phyloP scores from a whole-genome alignment of 148 eudicot genomes.

The Agrostemma githago region DNA sequence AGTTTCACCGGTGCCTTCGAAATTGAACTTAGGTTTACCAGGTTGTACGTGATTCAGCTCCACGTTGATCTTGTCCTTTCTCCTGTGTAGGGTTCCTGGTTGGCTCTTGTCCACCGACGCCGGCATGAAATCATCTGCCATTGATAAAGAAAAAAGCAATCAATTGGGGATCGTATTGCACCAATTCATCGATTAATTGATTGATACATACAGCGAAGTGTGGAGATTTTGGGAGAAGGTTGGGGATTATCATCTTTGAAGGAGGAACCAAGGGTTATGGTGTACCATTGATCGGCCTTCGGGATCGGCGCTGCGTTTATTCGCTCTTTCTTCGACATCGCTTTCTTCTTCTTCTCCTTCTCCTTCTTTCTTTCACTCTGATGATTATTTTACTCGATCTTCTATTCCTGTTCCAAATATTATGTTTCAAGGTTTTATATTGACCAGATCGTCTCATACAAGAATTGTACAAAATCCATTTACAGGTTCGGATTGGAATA shows the following conservation, averaged over 20 bases:
- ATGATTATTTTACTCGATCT: too few relatives aligned
- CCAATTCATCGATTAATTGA: too few relatives aligned
- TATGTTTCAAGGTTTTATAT: too few relatives aligned
- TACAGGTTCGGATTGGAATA: too few relatives aligned
- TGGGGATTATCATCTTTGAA: slow-evolving; percentile 52
- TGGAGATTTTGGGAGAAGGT: slow-evolving; percentile 84
- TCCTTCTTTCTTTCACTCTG: not conserved
- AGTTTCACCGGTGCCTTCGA: slow-evolving; percentile 80
- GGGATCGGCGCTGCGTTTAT: slow-evolving; percentile 64
- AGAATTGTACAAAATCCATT: too few relatives aligned
- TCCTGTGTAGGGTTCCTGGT: slow-evolving; percentile 64
- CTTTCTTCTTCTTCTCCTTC: not conserved
- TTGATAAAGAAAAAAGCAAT: not conserved
- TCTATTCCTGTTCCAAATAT: too few relatives aligned
- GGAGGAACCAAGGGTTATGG: slow-evolving; percentile 78
- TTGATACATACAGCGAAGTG: slow-evolving; percentile 60
- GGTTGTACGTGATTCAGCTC: slow-evolving; percentile 72
- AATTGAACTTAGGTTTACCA: slow-evolving; percentile 74
- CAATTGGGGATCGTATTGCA: not conserved
- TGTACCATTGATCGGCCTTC: slow-evolving; percentile 69
- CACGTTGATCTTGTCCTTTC: slow-evolving; percentile 71
- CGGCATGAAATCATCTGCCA: slow-evolving; percentile 87
- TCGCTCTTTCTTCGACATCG: slow-evolving; percentile 37
- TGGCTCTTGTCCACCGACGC: slow-evolving; percentile 91
- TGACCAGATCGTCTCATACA: too few relatives aligned